Percentiles rank a stretch among this genome's conserved stretches.
These are phyloP conservation scores for Pedinophyceae sp. DNA, from an alignment of 139 green algal species.

Conservation along the genomic window DNA sequence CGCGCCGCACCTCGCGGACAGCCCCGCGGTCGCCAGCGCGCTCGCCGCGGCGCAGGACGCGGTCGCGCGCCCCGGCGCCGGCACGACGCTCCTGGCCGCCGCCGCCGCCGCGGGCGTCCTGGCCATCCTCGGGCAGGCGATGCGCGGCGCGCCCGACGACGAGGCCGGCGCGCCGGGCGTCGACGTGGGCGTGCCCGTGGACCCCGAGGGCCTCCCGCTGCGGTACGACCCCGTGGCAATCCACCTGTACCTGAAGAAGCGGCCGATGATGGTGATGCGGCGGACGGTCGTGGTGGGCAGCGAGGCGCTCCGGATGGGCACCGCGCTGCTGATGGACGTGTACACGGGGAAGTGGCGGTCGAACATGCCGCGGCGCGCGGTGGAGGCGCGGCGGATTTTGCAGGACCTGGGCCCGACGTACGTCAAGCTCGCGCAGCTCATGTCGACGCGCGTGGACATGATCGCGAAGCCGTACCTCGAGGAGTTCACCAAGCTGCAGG, in stretches of 20 bases:
- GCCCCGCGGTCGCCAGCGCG: too few relatives aligned
- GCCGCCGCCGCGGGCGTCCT: too few relatives aligned
- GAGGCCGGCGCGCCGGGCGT: too few relatives aligned
- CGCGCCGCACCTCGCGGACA: too few relatives aligned
- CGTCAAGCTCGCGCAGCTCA: constrained; percentile 52
- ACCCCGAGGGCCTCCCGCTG: not conserved
- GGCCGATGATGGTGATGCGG: not conserved
- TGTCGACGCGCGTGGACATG: constrained; percentile 72
- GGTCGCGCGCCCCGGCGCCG: too few relatives aligned
- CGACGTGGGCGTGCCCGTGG: too few relatives aligned
- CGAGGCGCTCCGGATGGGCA: not conserved
- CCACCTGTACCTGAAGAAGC: not conserved
- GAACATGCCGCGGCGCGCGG: not conserved
- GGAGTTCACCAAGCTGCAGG: constrained; percentile 43
- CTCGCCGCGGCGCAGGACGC: too few relatives aligned
- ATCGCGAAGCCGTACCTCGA: constrained; percentile 53
- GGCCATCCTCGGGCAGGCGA: too few relatives aligned
- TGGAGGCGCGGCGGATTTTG: too few relatives aligned
- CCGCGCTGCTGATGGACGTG: not conserved
- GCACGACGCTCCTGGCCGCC: too few relatives aligned
- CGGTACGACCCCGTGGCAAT: not conserved
- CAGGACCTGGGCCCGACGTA: constrained; percentile 65
- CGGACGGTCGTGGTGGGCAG: not conserved
- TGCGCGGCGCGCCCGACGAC: too few relatives aligned
- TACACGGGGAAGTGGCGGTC: not conserved